A percentile compares a stretch with the other conserved stretches of the same genome.
Evolutionary conservation across 805 yeast species (phyloP).

Genomic region (Lipomyces mesembrius): DNA sequence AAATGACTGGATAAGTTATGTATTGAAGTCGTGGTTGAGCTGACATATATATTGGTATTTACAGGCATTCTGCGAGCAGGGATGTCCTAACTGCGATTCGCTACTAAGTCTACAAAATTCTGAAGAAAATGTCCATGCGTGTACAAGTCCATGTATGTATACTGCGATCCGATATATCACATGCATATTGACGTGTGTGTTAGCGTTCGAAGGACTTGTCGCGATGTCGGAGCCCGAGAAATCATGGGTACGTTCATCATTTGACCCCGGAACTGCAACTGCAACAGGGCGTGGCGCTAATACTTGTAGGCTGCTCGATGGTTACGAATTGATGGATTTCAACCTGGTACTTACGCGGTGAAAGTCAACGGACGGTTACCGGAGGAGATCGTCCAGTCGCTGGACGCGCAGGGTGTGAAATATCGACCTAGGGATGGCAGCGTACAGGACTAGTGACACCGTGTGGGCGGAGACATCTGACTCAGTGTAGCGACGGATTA

Average conservation of each 20-base stretch:
- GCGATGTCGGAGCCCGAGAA: conserved; percentile 83
- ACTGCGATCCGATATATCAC: neutral
- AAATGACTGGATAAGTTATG: neutral
- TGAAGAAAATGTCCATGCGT: conserved; percentile 81
- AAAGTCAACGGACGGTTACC: conserved; percentile 91
- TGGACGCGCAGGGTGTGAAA: conserved; percentile 73
- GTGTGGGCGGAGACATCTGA: too few species aligned
- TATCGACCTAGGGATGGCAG: conserved; percentile 95
- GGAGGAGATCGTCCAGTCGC: conserved; percentile 74
- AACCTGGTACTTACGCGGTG: conserved; percentile 87
- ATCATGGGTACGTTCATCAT: conserved; percentile 69
- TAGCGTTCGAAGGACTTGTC: conserved; percentile 87
- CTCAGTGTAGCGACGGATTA: neutral
- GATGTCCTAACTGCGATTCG: conserved; percentile 96
- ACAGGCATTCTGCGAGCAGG: conserved; percentile 72
- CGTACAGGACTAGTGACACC: conserved; percentile 47
- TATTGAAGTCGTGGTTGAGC: neutral
- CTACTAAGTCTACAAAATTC: conserved; percentile 78
- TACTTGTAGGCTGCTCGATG: conserved; percentile 70
- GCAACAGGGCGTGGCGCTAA: neutral
- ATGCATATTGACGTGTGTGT: neutral
- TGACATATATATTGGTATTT: neutral
- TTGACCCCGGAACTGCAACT: too few species aligned
- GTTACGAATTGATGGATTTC: conserved; percentile 87
- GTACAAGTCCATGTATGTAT: conserved; percentile 78